Base-by-base conservation (phyloP, 2,329 filamentous ascomycete genomes). In the Alternaria triticina region DNA sequence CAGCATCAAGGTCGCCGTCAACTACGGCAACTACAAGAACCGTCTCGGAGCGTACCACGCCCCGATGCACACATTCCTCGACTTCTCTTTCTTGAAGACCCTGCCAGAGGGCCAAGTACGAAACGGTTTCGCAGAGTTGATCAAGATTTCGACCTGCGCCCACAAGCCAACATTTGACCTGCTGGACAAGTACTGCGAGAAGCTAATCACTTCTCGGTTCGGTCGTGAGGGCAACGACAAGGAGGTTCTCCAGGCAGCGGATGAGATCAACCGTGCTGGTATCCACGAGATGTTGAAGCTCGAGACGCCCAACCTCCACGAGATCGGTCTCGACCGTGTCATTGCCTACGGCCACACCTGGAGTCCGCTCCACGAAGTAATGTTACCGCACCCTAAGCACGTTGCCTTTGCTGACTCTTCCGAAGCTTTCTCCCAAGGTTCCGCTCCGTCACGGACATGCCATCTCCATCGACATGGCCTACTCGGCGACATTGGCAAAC, bases 11-110 rank as follows among this genome's bases (percentile, higher is more conserved):
- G 90, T 92, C n/a, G 90, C 89, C 12, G 90, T 92, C 72, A 92
- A 92, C 82, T 91, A 92, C 72, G 89, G 89, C 75, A 88, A 89
- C 77, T 91, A 91, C 83, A 92, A 92, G 84, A 92, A 92, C 80
- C 85, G 89, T 12, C 85, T 92, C 0, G 90, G 90, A 27, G 90
- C 90, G 5, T 92, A 92, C 75, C 90, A 92, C 72, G 90, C 90
- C 0, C 90, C 90, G 0, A 84, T 88, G 51, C 88, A 90, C 74
- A 92, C 90, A 1, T 91, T 92, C 82, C 85, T 92, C 49, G 90
- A 92, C 77, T 92, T 92, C 76, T 86, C 84, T 15, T 92, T 92
- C 79, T 82, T 92, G n/a, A 87, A 87, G 49, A 90, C 88, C 1
- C 82, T 92, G 0, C 89, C 90, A 0, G 84, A 84, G 10, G 87